These are phyloP conservation scores for Mycosphaerella sp. DNA, from an alignment of 2,329 filamentous ascomycete species.

Conservation along the genomic window DNA sequence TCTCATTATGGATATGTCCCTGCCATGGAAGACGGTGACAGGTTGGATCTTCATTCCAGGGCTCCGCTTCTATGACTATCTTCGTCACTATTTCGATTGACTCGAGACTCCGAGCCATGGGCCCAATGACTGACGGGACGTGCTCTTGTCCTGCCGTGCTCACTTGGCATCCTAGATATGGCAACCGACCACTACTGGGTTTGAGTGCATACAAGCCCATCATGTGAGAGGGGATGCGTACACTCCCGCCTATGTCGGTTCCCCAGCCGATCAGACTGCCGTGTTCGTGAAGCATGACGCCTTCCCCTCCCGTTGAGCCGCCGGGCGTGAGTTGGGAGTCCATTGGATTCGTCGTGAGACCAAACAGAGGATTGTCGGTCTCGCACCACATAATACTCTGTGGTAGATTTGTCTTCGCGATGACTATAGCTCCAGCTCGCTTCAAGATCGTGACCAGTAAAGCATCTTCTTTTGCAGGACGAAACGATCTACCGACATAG, in stretches of 20 bases:
- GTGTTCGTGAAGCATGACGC: slow-evolving; percentile 37
- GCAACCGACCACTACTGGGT: slow-evolving; percentile 49
- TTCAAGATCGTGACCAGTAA: slow-evolving; percentile 47
- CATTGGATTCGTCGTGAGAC: slow-evolving; percentile 44
- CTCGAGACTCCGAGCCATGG: slow-evolving; percentile 49
- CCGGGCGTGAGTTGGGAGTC: slow-evolving; percentile 43
- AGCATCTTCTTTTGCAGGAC: slow-evolving; percentile 47
- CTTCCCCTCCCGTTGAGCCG: slow-evolving; percentile 45
- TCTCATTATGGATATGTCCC: slow-evolving; percentile 24
- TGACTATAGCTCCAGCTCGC: slow-evolving; percentile 46
- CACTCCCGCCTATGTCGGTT: slow-evolving; percentile 49
- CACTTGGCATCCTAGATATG: slow-evolving; percentile 54
- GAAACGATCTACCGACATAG: slow-evolving; percentile 47
- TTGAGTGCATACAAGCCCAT: slow-evolving; percentile 48
- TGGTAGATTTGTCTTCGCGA: slow-evolving; percentile 50
- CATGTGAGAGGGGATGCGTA: slow-evolving; percentile 46
- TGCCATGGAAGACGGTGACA: slow-evolving; percentile 41
- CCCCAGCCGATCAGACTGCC: slow-evolving; percentile 46
- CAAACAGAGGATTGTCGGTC: slow-evolving; percentile 50
- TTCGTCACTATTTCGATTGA: slow-evolving; percentile 44
- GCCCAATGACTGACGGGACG: slow-evolving; percentile 57
- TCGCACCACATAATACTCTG: slow-evolving; percentile 53
- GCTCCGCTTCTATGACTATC: slow-evolving; percentile 31
- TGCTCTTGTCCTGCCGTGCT: slow-evolving; percentile 60
- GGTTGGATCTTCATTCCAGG: slow-evolving; percentile 41